Evolutionary conservation across 805 yeast species (phyloP).

Genomic region (Saccharomycodes ludwigii): DNA sequence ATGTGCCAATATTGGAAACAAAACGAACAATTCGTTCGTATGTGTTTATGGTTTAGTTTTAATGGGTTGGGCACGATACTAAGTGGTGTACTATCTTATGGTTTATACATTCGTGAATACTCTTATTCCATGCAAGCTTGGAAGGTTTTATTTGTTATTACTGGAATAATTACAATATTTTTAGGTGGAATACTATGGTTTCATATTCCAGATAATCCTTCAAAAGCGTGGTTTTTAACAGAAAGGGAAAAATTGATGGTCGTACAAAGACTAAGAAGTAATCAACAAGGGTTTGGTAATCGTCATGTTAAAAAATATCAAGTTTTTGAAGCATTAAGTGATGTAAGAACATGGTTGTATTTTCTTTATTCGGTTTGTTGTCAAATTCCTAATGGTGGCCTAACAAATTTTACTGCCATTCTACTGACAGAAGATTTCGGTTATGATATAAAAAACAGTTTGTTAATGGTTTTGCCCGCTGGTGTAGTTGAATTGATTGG

Average conservation of each 20-base stretch:
- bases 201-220: slow-evolving; percentile 48
- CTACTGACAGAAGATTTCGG: slow-evolving; percentile 33
- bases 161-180: slow-evolving; percentile 45
- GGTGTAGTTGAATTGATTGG: slow-evolving; percentile 36
- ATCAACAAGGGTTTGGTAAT: slow-evolving; percentile 49
- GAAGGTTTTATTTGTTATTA: slow-evolving; percentile 46
- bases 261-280: slow-evolving; percentile 39
- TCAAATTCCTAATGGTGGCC: slow-evolving; percentile 44
- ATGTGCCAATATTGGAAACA: slow-evolving; percentile 48
- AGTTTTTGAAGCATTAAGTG: slow-evolving; percentile 37
- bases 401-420: slow-evolving; percentile 35
- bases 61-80: slow-evolving; percentile 35
- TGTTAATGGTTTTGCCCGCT: slow-evolving; percentile 33
- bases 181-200: slow-evolving; percentile 35
- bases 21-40: slow-evolving; percentile 31
- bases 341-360: slow-evolving; percentile 37
- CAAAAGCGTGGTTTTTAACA: slow-evolving; percentile 33
- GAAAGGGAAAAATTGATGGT: slow-evolving; percentile 35
- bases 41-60: slow-evolving; percentile 32
- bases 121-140: slow-evolving; percentile 37
- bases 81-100: slow-evolving; percentile 46
- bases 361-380: slow-evolving; percentile 28
- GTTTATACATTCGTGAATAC: slow-evolving; percentile 27
- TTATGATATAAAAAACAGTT: slow-evolving; percentile 27
- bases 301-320: slow-evolving; percentile 43